These are phyloP conservation scores for Arthrobotrys musiformis DNA, from an alignment of 2,329 filamentous ascomycete species.

Conservation along the genomic window DNA sequence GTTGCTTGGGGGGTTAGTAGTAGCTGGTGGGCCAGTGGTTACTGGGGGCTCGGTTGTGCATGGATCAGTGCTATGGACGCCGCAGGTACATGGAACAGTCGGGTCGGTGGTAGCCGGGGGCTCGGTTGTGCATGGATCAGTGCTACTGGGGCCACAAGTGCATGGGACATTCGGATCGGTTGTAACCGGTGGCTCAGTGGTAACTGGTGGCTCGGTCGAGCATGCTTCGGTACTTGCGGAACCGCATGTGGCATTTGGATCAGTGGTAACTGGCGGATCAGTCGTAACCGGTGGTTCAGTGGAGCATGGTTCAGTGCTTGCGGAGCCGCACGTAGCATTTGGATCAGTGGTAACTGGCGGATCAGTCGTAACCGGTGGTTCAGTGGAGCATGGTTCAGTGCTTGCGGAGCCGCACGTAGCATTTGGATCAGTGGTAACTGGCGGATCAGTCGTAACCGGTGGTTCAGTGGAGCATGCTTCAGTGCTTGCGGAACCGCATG, in stretches of 20 bases:
- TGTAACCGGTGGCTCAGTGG: background rate
- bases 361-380: background rate
- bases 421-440: background rate
- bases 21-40: background rate
- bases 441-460: background rate
- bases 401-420: background rate
- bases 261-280: background rate
- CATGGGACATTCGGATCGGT: background rate
- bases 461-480: background rate
- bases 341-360: too few species aligned
- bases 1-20: background rate
- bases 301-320: background rate
- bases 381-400: background rate
- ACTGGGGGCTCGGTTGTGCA: background rate
- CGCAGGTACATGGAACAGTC: background rate
- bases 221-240: background rate
- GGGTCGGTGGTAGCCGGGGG: background rate
- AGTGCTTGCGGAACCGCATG: too few species aligned
- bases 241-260: background rate
- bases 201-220: background rate
- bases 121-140: background rate
- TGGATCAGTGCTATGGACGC: background rate
- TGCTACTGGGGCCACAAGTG: background rate
- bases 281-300: background rate
- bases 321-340: background rate